Conservation (phyloP, 306 rosid species). For the Lathyrus aphaca region DNA sequence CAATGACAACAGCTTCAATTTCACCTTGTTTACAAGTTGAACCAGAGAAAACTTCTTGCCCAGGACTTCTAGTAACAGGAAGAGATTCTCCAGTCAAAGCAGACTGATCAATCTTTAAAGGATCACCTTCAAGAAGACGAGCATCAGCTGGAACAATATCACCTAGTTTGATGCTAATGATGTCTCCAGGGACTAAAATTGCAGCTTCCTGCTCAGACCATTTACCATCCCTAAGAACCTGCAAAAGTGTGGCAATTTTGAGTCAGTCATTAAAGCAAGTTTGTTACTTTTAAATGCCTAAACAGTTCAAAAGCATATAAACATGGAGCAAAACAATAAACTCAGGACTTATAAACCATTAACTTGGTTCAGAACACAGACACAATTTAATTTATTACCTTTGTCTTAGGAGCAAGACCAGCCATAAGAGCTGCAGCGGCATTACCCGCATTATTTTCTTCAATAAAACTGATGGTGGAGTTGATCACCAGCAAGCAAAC, state of each 20-base stretch:
- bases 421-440: slow-evolving; percentile 99
- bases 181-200: slow-evolving; percentile 93
- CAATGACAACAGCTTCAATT: slow-evolving; percentile 94
- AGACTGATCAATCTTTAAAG: slow-evolving; percentile 91
- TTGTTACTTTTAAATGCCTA: slow-evolving; percentile 15
- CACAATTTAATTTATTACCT: slow-evolving; percentile 51
- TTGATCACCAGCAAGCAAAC: slow-evolving; percentile 79
- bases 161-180: slow-evolving; percentile 90
- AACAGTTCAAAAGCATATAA: slow-evolving; percentile 7
- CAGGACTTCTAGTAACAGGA: slow-evolving; percentile 87
- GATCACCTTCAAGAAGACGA: slow-evolving; percentile 98
- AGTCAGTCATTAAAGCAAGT: slow-evolving; percentile 33
- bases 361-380: slow-evolving; percentile 1
- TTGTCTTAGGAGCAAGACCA: slow-evolving; percentile 97
- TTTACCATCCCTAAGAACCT: slow-evolving; percentile 97
- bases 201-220: slow-evolving; percentile 93
- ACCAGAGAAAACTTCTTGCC: slow-evolving; percentile 97
- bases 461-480: slow-evolving; percentile 97
- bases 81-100: slow-evolving; percentile 99
- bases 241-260: slow-evolving; percentile 22
- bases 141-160: slow-evolving; percentile 99
- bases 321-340: slow-evolving; percentile 18
- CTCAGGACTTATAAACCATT: slow-evolving; percentile 15
- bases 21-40: slow-evolving; percentile 99
- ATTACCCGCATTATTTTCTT: slow-evolving; percentile 97